Conservation (phyloP, 345 rosid species). For the Trapa bicornis region DNA sequence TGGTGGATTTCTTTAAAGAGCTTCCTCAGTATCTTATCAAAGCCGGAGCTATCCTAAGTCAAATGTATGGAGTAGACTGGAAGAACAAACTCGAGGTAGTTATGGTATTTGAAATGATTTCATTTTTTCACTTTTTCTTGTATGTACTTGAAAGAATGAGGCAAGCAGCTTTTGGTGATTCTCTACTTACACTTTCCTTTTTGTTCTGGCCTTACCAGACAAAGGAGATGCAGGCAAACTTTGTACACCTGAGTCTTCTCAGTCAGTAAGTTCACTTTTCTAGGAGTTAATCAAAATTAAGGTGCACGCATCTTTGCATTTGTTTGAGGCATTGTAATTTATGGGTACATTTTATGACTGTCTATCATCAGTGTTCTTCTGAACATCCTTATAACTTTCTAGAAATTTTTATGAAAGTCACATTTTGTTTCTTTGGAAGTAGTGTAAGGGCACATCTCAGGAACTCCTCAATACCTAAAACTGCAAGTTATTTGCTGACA, state of each 20-base stretch:
- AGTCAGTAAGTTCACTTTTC: constrained; percentile 47
- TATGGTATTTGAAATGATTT: background rate
- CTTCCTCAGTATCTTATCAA: constrained; percentile 79
- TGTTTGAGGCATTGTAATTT: background rate
- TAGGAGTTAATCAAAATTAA: background rate
- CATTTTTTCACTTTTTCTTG: background rate
- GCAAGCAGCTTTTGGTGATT: background rate
- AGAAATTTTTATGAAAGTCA: background rate
- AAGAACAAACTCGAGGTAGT: constrained; percentile 77
- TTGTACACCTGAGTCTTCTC: constrained; percentile 67
- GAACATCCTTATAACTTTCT: background rate
- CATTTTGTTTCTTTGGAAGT: background rate
- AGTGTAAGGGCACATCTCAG: background rate
- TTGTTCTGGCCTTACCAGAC: constrained; percentile 31
- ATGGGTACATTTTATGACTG: background rate
- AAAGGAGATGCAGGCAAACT: constrained; percentile 72
- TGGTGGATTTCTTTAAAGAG: constrained; percentile 78
- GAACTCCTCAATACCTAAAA: background rate
- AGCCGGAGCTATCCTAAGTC: constrained; percentile 57
- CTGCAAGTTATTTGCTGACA: background rate
- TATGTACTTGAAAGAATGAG: background rate
- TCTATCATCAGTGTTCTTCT: background rate
- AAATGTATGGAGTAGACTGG: constrained; percentile 69
- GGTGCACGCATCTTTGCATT: background rate
- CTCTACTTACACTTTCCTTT: constrained; percentile 7